A percentile compares a stretch with the other conserved stretches of the same genome.
phyloP scores from a whole-genome alignment of 2,329 filamentous ascomycete species.

The Dactylonectria macrodidyma region DNA sequence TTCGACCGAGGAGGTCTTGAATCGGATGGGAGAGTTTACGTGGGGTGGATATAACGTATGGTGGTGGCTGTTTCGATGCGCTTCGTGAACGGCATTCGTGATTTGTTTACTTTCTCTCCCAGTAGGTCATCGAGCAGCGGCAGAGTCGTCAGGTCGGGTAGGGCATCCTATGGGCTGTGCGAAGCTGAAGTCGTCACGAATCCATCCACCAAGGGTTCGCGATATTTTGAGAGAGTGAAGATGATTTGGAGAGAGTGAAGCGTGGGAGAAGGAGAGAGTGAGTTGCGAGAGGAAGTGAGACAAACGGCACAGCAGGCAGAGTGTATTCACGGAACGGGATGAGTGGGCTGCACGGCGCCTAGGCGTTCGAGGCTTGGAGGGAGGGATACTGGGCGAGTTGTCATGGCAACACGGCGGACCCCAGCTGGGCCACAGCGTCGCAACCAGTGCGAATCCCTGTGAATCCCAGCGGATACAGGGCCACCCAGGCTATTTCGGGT shows the following conservation, averaged over 20 bases:
- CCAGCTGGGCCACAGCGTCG: slow-evolving; percentile 4
- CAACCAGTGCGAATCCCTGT: not conserved
- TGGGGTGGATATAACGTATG: slow-evolving; percentile 25
- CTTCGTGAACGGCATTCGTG: slow-evolving; percentile 33
- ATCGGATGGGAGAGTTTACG: not conserved
- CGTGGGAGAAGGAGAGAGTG: slow-evolving; percentile 11
- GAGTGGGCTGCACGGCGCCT: slow-evolving; percentile 20
- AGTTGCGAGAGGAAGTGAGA: slow-evolving; percentile 38
- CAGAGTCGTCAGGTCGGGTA: slow-evolving; percentile 39
- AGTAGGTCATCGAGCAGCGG: slow-evolving; percentile 45
- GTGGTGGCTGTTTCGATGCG: slow-evolving; percentile 36
- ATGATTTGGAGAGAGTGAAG: slow-evolving; percentile 28
- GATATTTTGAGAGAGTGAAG: slow-evolving; percentile 12
- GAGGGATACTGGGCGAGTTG: slow-evolving; percentile 35
- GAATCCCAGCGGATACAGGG: slow-evolving; percentile 31
- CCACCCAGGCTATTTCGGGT: slow-evolving; percentile 38
- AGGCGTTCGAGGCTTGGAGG: slow-evolving; percentile 2
- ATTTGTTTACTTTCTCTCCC: slow-evolving; percentile 50
- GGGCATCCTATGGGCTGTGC: slow-evolving; percentile 46
- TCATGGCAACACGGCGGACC: slow-evolving; percentile 40
- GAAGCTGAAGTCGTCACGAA: slow-evolving; percentile 34
- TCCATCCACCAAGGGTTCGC: slow-evolving; percentile 35
- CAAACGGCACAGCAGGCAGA: slow-evolving; percentile 32
- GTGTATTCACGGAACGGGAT: slow-evolving; percentile 42
- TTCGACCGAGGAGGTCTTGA: slow-evolving; percentile 8